Evolutionary conservation across 257 asterid genomes (phyloP).

Genomic region (Nicotiana attenuata): DNA sequence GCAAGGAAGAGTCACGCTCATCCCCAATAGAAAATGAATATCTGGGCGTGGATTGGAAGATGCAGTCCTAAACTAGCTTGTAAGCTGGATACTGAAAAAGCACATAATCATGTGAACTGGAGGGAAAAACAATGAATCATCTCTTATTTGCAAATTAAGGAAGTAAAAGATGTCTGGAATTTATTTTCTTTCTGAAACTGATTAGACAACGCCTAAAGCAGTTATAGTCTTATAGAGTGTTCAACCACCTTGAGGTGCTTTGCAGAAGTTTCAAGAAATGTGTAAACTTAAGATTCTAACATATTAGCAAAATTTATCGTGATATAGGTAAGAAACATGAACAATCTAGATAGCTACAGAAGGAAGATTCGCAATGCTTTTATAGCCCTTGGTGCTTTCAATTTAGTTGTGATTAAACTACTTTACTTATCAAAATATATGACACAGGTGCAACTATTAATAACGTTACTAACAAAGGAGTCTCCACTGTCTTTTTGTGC

Average conservation of each 20-base stretch:
- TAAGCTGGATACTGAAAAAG: not conserved
- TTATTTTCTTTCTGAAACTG: not conserved
- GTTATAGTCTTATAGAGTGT: not conserved
- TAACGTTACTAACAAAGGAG: not conserved
- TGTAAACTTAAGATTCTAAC: not conserved
- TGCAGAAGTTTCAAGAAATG: not conserved
- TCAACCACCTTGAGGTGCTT: not conserved
- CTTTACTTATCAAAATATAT: not conserved
- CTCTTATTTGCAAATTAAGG: not conserved
- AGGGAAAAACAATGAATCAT: not conserved
- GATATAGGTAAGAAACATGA: not conserved
- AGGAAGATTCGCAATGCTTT: not conserved
- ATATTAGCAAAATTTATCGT: not conserved
- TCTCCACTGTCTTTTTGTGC: not conserved
- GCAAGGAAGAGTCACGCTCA: not conserved
- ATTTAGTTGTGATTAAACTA: not conserved
- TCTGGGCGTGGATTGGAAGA: not conserved
- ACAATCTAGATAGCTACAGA: not conserved
- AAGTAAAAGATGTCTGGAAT: not conserved
- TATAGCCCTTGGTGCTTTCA: not conserved
- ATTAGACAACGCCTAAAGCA: not conserved
- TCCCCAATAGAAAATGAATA: not conserved
- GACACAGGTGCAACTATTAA: not conserved
- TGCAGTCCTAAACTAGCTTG: not conserved
- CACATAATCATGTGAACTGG: not conserved